Evolutionary conservation across 371 early-diverging fungal genomes (phyloP), one percentile per base, ranked within the genome.

Genomic region (Mortierella sp.): DNA sequence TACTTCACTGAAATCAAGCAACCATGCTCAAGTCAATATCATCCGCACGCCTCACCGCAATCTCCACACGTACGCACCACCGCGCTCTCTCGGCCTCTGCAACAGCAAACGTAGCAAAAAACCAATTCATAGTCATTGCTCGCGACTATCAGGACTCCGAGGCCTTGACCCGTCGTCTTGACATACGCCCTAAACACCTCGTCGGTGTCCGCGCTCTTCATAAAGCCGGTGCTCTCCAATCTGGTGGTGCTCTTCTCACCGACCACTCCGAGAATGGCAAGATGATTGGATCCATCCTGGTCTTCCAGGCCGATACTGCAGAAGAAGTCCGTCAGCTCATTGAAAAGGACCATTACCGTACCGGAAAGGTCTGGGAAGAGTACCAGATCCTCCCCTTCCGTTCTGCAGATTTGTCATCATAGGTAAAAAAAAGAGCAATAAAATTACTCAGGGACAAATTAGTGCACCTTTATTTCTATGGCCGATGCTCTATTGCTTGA

Each of bases 241-340:
- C 79, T 9, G 94, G 93, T 47, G 94, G 94, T 16, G 92, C 93
- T 9, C 76, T 91, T 8, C 80, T 94, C 58, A 71, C 82, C 3
- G 76, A 83, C 38, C 79, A 82, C 70, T 72, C 81, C 28, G 77
- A 87, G 83, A 74, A 80, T 16, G 89, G 89, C 42, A 89, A 88
- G 63, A 94, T 93, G 94, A 71, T 88, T 73, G 94, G 93, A 19
- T 91, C 91, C 52, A 72, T 89, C 60, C 79, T 93, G 72, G 71
- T 93, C n/a, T 73, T 90, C 4, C 88, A 89, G 16, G 92, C 91
- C 24, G 90, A 92, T 7, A 85, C 84, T 21, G 76, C 77, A 31
- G 89, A 91, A 60, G 89, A 91, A 19, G 89, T 91, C n/a, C 78
- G 80, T 21, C 71, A 88, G 16, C 75, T 78, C 19, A 58, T 94